A percentile compares a stretch with the other conserved stretches of the same genome.
Evolutionary conservation across 129 eudicot genomes (phyloP).

Genomic region (Flaveria trinervia): DNA sequence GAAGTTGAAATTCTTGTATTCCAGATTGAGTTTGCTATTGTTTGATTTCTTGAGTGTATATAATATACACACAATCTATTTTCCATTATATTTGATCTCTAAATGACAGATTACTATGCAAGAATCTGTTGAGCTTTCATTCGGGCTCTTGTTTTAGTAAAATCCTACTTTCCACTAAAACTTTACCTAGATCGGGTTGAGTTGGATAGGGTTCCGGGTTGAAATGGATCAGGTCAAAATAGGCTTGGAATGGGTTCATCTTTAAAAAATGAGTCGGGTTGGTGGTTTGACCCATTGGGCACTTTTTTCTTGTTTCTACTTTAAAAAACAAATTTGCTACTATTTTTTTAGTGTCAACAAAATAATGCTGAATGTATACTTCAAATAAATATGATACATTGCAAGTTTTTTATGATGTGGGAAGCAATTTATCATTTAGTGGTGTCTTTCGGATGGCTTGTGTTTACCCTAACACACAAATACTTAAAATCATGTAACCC

Average conservation of each 20-base stretch:
- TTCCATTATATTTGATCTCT: not conserved
- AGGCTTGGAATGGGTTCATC: not conserved
- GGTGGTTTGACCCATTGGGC: not conserved
- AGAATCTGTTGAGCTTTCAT: no score
- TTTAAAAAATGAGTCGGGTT: not conserved
- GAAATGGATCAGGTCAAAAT: not conserved
- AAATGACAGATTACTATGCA: not conserved
- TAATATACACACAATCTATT: slow-evolving; percentile 35
- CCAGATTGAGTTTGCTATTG: slow-evolving; percentile 45
- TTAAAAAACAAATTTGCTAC: not conserved
- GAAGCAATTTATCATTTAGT: not conserved
- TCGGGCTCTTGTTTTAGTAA: not conserved
- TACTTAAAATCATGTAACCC: no score
- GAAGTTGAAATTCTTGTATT: slow-evolving; percentile 41
- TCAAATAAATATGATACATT: no score
- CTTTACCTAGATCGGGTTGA: not conserved
- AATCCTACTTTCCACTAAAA: no score
- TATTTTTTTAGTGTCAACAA: no score
- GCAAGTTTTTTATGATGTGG: not conserved
- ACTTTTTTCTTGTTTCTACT: not conserved
- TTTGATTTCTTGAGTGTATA: slow-evolving; percentile 52
- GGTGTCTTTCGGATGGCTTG: not conserved
- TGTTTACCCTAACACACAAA: no score
- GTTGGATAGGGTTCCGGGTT: no score
- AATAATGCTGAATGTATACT: no score